phyloP scores from a whole-genome alignment of 1,284 basidiomycete species.

The Naganishia sp. region DNA sequence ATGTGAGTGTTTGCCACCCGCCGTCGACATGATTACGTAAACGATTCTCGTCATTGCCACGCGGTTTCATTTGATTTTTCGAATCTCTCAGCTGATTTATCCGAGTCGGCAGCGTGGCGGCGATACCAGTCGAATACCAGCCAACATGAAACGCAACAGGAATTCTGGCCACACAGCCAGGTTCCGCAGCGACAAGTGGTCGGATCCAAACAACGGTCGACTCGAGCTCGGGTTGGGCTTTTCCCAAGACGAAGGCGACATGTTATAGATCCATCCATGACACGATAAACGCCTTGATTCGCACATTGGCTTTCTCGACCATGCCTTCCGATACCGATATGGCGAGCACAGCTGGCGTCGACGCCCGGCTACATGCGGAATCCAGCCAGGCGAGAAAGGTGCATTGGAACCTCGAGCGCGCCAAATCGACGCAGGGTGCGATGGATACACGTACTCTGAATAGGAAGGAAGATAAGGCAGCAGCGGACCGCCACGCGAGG shows the following conservation, averaged over 20 bases:
- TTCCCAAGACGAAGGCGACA: no score
- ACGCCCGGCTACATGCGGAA: slow-evolving; percentile 5
- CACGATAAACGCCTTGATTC: no score
- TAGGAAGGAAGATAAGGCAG: not conserved
- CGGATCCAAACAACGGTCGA: not conserved
- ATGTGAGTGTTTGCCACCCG: no score
- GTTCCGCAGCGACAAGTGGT: slow-evolving; percentile 2
- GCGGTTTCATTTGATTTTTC: no score
- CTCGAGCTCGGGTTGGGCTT: not conserved
- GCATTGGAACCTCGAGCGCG: slow-evolving; percentile 27
- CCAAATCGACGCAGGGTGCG: slow-evolving; percentile 15
- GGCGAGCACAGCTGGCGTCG: not conserved
- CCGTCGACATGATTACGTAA: no score
- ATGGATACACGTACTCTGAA: not conserved
- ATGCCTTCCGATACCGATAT: slow-evolving; percentile 4
- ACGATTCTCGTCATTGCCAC: not conserved
- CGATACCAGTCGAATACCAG: not conserved
- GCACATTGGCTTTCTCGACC: not conserved
- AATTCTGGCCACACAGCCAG: not conserved
- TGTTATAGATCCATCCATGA: no score
- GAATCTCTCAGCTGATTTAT: not conserved
- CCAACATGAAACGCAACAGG: not conserved
- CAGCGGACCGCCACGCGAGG: not conserved
- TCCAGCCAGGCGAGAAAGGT: slow-evolving; percentile 18
- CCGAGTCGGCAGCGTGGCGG: slow-evolving; percentile 11